Evolutionary conservation across 2,329 filamentous ascomycete genomes (phyloP).

Genomic region (Aspergillus sp.): DNA sequence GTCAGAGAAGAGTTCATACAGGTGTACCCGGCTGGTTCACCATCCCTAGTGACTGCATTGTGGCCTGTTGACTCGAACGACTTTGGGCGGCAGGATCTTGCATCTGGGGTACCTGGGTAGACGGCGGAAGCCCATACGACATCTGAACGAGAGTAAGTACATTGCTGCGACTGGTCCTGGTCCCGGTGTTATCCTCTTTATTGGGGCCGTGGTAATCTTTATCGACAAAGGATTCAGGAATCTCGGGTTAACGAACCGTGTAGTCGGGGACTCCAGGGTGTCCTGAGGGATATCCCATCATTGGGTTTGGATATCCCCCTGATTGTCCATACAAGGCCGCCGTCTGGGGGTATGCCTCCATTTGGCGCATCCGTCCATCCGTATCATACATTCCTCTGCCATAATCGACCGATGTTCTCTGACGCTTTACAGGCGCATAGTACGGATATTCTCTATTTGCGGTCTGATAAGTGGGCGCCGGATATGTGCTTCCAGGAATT

Average conservation of each 20-base stretch:
- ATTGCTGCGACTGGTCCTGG: constrained; percentile 8
- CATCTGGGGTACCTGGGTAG: constrained; percentile 35
- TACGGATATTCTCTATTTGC: constrained; percentile 36
- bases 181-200: constrained; percentile 4
- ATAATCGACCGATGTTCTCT: constrained; percentile 41
- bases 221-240: not conserved
- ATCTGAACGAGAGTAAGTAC: constrained; percentile 29
- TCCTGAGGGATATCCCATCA: constrained; percentile 36
- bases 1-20: constrained; percentile 32
- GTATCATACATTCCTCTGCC: constrained; percentile 37
- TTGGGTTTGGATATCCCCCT: constrained; percentile 33
- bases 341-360: constrained; percentile 38
- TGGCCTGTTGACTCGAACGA: constrained; percentile 36
- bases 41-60: constrained; percentile 37
- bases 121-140: constrained; percentile 35
- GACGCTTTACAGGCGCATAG: constrained; percentile 38
- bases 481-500: constrained; percentile 32
- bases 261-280: constrained; percentile 38
- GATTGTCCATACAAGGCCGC: constrained; percentile 34
- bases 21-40: constrained; percentile 40
- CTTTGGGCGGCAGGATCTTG: constrained; percentile 33
- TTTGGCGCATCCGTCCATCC: constrained; percentile 37
- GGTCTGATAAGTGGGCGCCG: constrained; percentile 32
- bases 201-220: constrained; percentile 13
- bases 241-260: constrained; percentile 30